These are phyloP conservation scores for Thermoascus crustaceus DNA, from an alignment of 2,329 filamentous ascomycete species.

Conservation along the genomic window DNA sequence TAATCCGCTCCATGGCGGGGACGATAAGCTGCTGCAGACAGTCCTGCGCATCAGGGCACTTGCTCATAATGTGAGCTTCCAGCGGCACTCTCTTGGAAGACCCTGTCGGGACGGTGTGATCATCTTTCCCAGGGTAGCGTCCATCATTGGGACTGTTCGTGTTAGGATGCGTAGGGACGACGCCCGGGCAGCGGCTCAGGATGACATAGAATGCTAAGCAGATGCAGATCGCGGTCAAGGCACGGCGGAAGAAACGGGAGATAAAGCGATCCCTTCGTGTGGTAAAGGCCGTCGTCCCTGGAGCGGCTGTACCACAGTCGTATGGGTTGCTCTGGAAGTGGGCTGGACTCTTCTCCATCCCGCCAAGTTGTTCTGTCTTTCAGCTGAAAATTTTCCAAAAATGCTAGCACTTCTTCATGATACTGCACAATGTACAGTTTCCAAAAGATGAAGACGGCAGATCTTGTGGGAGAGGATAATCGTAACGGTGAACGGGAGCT, in stretches of 20 bases:
- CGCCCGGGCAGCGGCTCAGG: constrained; percentile 1
- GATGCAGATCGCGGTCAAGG: constrained; percentile 9
- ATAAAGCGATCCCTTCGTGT: constrained; percentile 3
- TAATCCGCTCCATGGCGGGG: constrained; percentile 74
- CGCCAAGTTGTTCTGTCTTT: not conserved
- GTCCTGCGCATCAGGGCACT: constrained; percentile 84
- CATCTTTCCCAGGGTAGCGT: not conserved
- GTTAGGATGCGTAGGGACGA: not conserved
- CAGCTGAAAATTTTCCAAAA: too few species aligned
- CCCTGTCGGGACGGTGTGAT: constrained; percentile 6
- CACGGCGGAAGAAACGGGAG: constrained; percentile 7
- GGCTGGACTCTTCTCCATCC: not conserved
- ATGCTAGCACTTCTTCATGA: not conserved
- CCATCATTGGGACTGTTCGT: constrained; percentile 5
- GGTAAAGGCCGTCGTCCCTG: constrained; percentile 1
- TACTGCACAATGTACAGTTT: not conserved
- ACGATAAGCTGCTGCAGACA: constrained; percentile 75
- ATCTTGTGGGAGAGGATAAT: not conserved
- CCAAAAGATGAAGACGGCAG: constrained; percentile 1
- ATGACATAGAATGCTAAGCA: constrained; percentile 8
- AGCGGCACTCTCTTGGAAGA: constrained; percentile 53
- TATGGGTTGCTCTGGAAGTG: not conserved
- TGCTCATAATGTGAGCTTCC: constrained; percentile 94
- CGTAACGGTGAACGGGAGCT: not conserved
- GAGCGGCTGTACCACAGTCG: constrained; percentile 5